Percentiles rank a stretch among this genome's conserved stretches.
phyloP scores from a whole-genome alignment of 2,329 filamentous ascomycete genomes.

The Trichocomaceae sp. region DNA sequence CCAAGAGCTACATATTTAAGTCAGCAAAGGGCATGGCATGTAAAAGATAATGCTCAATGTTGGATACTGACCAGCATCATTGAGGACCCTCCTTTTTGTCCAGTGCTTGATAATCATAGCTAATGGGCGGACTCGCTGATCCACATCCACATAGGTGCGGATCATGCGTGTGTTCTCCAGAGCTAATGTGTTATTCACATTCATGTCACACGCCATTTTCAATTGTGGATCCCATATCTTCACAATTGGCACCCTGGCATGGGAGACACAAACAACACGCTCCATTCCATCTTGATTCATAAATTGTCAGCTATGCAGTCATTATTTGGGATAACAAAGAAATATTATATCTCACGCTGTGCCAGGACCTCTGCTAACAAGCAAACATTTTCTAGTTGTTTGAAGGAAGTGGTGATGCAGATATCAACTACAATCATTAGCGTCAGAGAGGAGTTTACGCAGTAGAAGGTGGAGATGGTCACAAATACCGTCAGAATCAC shows the following conservation, averaged over 20 bases:
- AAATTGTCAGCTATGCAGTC: constrained; percentile 8
- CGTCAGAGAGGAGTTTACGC: background rate
- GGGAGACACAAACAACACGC: constrained; percentile 87
- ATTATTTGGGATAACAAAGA: constrained; percentile 12
- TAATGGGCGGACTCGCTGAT: constrained; percentile 80
- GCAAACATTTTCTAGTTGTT: constrained; percentile 81
- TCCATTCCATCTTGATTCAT: constrained; percentile 75
- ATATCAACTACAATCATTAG: constrained; percentile 66
- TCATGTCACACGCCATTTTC: constrained; percentile 88
- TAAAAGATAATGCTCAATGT: background rate
- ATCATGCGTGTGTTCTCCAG: constrained; percentile 98
- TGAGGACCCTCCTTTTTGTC: constrained; percentile 86
- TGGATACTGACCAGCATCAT: constrained; percentile 74
- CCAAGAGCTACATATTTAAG: constrained; percentile 60
- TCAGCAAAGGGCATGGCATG: background rate
- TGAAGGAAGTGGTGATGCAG: constrained; percentile 89
- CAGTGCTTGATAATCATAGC: constrained; percentile 98
- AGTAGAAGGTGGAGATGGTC: background rate
- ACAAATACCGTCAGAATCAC: constrained; percentile 81
- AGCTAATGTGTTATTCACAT: constrained; percentile 93
- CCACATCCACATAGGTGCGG: constrained; percentile 89
- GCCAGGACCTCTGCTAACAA: constrained; percentile 79
- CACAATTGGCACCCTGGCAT: constrained; percentile 94
- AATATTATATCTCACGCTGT: constrained; percentile 54
- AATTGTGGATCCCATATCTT: constrained; percentile 98